These are phyloP conservation scores for Penicillium cataractarum DNA, from an alignment of 495 filamentous ascomycete genomes.

Conservation along the genomic window DNA sequence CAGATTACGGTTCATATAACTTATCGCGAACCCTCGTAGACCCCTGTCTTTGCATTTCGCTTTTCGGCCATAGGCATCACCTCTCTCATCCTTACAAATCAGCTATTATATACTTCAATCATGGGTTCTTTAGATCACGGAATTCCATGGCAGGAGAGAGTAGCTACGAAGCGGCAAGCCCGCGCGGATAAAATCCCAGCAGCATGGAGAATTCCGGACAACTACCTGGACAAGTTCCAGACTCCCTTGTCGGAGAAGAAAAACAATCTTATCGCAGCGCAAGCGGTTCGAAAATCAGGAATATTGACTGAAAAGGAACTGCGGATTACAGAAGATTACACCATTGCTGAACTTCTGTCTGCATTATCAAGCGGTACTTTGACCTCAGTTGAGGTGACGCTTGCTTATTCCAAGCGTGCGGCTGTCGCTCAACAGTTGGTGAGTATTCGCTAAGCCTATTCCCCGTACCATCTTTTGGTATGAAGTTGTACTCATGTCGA, in stretches of 20 bases:
- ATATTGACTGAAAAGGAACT: slow-evolving; percentile 44
- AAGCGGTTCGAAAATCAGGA: slow-evolving; percentile 28
- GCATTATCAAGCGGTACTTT: slow-evolving; percentile 33
- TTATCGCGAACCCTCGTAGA: background rate
- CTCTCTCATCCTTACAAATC: too few species aligned
- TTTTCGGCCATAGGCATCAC: background rate
- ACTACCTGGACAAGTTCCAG: slow-evolving; percentile 16
- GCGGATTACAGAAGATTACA: slow-evolving; percentile 51
- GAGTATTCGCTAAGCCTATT: slow-evolving; percentile 1
- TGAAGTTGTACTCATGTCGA: background rate
- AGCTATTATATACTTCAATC: background rate
- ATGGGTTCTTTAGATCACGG: slow-evolving; percentile 9
- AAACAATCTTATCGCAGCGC: slow-evolving; percentile 22
- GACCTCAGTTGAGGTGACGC: slow-evolving; percentile 53
- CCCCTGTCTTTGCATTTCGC: background rate
- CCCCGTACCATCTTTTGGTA: background rate
- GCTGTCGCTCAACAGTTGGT: slow-evolving; percentile 58
- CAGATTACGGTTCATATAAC: background rate
- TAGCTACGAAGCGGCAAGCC: slow-evolving; percentile 37
- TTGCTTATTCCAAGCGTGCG: slow-evolving; percentile 60
- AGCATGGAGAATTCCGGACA: slow-evolving; percentile 25
- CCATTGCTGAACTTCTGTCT: slow-evolving; percentile 42
- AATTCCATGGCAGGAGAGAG: slow-evolving; percentile 23
- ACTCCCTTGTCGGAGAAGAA: slow-evolving; percentile 21
- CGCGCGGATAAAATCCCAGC: slow-evolving; percentile 37